A percentile compares a stretch with the other conserved stretches of the same genome.
Evolutionary conservation across 805 yeast genomes (phyloP).

Genomic region (Lipomyces orientalis): DNA sequence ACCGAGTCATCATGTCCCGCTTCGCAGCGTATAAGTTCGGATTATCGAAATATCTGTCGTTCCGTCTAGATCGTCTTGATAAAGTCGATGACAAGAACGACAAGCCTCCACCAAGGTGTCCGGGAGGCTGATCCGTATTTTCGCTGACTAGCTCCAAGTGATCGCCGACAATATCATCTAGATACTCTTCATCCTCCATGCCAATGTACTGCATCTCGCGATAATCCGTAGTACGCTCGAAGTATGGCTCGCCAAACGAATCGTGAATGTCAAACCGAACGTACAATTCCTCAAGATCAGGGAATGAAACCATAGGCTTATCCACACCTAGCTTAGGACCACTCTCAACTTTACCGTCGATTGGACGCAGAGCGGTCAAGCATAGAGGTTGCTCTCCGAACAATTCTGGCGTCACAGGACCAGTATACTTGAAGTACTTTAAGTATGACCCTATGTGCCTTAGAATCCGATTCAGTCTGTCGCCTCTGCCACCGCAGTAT

Average conservation of each 20-base stretch:
- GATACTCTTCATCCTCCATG: background rate
- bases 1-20: background rate
- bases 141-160: background rate
- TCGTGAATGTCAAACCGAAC: slow-evolving; percentile 9
- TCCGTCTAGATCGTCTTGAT: background rate
- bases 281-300: slow-evolving; percentile 10
- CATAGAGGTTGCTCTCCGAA: slow-evolving; percentile 12
- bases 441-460: background rate
- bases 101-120: background rate
- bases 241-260: slow-evolving; percentile 17
- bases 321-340: background rate
- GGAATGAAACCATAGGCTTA: slow-evolving; percentile 4
- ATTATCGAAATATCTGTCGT: slow-evolving; percentile 4
- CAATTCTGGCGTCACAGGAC: slow-evolving; percentile 20
- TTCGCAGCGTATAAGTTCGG: slow-evolving; percentile 5
- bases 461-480: slow-evolving; percentile 11
- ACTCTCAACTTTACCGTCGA: background rate
- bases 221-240: background rate
- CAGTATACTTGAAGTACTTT: slow-evolving; percentile 10
- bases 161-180: background rate
- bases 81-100: background rate
- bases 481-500: slow-evolving; percentile 14
- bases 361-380: background rate
- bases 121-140: background rate
- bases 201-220: background rate